A percentile compares a stretch with the other conserved stretches of the same genome.
Conservation (phyloP, 2,329 filamentous ascomycete species). For the Byssochlamys sp. region DNA sequence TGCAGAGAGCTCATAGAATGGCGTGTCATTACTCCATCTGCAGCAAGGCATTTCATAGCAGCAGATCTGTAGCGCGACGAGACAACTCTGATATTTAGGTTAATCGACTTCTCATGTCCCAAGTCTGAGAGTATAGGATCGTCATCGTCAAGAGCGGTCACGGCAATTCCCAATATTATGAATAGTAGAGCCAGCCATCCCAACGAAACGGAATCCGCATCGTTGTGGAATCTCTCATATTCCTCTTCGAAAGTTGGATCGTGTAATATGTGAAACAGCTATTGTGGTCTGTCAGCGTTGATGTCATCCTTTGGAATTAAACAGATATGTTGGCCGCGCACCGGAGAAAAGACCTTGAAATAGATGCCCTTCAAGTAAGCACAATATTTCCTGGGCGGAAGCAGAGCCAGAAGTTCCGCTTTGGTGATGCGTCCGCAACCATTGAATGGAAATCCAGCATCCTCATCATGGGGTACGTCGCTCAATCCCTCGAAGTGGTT, state of each 20-base stretch:
- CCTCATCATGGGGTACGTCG: constrained; percentile 21
- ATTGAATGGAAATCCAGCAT: constrained; percentile 24
- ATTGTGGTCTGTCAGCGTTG: background rate
- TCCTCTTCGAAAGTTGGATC: constrained; percentile 32
- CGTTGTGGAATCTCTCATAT: constrained; percentile 29
- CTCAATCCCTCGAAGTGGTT: constrained; percentile 16
- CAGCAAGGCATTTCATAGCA: constrained; percentile 29
- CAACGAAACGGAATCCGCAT: constrained; percentile 24
- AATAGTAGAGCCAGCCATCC: constrained; percentile 33
- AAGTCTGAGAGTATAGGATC: constrained; percentile 29
- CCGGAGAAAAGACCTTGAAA: constrained; percentile 30
- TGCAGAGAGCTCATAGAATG: constrained; percentile 34
- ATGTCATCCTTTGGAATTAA: background rate
- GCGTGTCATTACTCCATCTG: constrained; percentile 29
- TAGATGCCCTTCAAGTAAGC: constrained; percentile 28
- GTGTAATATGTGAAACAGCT: constrained; percentile 34
- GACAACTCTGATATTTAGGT: constrained; percentile 27
- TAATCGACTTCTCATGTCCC: constrained; percentile 26
- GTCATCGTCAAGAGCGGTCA: constrained; percentile 28
- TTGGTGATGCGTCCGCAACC: constrained; percentile 16
- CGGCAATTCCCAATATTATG: constrained; percentile 29
- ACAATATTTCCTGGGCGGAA: constrained; percentile 28
- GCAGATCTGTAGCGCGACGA: constrained; percentile 29
- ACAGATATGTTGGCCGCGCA: constrained; percentile 11
- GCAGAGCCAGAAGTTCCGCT: constrained; percentile 20